Conservation (phyloP, 345 rosid genomes). For the Euphorbia pulcherrima region DNA sequence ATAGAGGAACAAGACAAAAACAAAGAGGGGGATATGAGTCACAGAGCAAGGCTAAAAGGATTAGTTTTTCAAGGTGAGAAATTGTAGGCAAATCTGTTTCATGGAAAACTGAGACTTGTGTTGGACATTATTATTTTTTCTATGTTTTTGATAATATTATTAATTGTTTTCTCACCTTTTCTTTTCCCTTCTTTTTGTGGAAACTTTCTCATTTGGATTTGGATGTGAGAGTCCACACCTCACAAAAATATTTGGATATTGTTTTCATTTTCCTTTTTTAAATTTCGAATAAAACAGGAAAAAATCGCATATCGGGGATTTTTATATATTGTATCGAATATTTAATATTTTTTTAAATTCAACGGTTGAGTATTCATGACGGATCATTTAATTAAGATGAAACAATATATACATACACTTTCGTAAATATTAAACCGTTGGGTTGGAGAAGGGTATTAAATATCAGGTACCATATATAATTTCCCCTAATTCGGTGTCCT, state of each 20-base stretch:
- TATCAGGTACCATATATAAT: too few relatives aligned
- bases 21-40: background rate
- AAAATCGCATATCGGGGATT: too few relatives aligned
- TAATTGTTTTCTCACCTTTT: background rate
- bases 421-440: too few relatives aligned
- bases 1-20: constrained; percentile 9
- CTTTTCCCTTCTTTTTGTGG: background rate
- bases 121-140: constrained; percentile 11
- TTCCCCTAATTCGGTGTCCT: too few relatives aligned
- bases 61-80: constrained; percentile 16
- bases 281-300: too few relatives aligned
- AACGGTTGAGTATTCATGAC: too few relatives aligned
- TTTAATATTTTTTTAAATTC: too few relatives aligned
- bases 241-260: constrained; percentile 3
- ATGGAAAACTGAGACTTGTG: background rate
- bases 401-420: too few relatives aligned
- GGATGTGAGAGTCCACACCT: background rate
- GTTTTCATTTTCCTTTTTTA: background rate
- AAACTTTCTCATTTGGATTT: background rate
- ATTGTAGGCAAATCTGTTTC: constrained; percentile 17
- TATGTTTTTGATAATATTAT: background rate
- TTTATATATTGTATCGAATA: too few relatives aligned
- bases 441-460: too few relatives aligned
- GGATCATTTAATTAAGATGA: too few relatives aligned
- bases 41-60: constrained; percentile 3